phyloP scores from a whole-genome alignment of 1,284 basidiomycete species.

The Ustilago nuda region DNA sequence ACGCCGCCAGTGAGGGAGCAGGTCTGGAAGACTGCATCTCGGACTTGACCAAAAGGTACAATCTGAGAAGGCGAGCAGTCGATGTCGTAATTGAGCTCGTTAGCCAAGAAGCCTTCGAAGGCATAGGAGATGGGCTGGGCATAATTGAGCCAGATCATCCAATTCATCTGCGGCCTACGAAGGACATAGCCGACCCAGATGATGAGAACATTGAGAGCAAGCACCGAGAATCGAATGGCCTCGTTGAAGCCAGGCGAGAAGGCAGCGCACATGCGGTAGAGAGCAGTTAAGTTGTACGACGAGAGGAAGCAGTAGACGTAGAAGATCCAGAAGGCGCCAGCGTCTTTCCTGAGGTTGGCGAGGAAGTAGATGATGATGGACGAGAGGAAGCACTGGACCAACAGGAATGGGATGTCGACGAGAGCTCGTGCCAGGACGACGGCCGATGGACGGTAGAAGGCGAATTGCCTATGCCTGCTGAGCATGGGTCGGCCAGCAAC shows the following conservation, averaged over 20 bases:
- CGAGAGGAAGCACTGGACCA: constrained; percentile 69
- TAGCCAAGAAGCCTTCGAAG: constrained; percentile 76
- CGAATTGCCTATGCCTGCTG: constrained; percentile 50
- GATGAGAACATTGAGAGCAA: constrained; percentile 53
- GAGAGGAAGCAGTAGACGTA: constrained; percentile 70
- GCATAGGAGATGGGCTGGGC: constrained; percentile 76
- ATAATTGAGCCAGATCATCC: constrained; percentile 79
- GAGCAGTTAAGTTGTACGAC: constrained; percentile 54
- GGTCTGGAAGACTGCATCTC: constrained; percentile 52
- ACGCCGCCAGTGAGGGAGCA: constrained; percentile 71
- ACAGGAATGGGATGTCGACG: constrained; percentile 70
- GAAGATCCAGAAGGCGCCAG: constrained; percentile 72
- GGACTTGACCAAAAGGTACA: constrained; percentile 27
- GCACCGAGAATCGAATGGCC: constrained; percentile 50
- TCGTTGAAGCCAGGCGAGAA: constrained; percentile 69
- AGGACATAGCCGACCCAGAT: constrained; percentile 71
- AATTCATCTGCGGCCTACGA: constrained; percentile 72
- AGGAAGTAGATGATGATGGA: constrained; percentile 69
- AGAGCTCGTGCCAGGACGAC: constrained; percentile 53
- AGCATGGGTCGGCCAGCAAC: constrained; percentile 72
- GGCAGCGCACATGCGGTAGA: constrained; percentile 54
- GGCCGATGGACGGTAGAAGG: constrained; percentile 66
- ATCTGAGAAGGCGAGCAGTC: constrained; percentile 42
- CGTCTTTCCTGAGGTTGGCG: constrained; percentile 37
- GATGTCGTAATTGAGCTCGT: constrained; percentile 71